phyloP scores from a whole-genome alignment of 1,284 basidiomycete genomes.

The Coniferiporia weirii region DNA sequence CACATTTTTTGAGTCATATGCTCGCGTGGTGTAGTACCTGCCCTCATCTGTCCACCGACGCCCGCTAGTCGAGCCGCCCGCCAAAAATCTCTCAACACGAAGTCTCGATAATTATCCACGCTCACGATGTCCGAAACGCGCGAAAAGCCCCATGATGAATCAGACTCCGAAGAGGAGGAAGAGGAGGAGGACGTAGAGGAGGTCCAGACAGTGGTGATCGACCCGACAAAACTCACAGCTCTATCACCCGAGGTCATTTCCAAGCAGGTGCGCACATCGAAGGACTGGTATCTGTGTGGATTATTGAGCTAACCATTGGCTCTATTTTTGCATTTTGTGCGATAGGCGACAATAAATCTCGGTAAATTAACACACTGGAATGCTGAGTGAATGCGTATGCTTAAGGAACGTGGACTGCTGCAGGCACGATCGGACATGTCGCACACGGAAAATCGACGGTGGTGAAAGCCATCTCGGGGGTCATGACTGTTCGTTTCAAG shows the following conservation, averaged over 20 bases:
- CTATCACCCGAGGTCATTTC: constrained; percentile 95
- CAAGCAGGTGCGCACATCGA: constrained; percentile 76
- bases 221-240: constrained; percentile 79
- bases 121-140: constrained; percentile 40
- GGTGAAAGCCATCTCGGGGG: constrained; percentile 99
- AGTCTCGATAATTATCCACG: neutral
- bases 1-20: neutral
- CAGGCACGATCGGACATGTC: constrained; percentile 94
- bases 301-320: neutral
- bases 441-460: constrained; percentile 99
- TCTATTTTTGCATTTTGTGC: neutral
- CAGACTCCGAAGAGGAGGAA: constrained; percentile 63
- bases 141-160: constrained; percentile 57
- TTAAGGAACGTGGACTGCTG: constrained; percentile 7
- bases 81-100: neutral
- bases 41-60: neutral
- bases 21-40: no score
- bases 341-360: constrained; percentile 79
- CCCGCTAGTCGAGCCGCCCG: no score
- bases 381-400: constrained; percentile 1
- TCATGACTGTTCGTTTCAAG: constrained; percentile 98
- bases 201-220: constrained; percentile 65
- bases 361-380: constrained; percentile 37
- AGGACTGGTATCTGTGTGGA: neutral
- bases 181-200: constrained; percentile 43